A percentile compares a stretch with the other conserved stretches of the same genome.
phyloP scores from a whole-genome alignment of 2,329 filamentous ascomycete genomes.

The Coniochaeta sp. region DNA sequence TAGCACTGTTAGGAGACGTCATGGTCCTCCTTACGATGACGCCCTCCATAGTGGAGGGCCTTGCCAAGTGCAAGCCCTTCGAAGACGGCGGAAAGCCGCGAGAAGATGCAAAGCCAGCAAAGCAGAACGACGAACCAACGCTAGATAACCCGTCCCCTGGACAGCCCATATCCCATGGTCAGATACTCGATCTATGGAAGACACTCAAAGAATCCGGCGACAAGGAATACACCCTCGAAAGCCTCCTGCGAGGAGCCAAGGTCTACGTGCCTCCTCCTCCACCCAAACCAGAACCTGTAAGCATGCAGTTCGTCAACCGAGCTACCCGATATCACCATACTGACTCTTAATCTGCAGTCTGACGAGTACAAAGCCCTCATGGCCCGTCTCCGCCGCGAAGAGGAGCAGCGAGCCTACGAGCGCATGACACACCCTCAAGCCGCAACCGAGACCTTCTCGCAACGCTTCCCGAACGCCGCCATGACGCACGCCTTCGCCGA shows the following conservation, averaged over 20 bases:
- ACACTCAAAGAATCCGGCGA: conserved; percentile 30
- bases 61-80: conserved; percentile 24
- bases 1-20: background rate
- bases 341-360: conserved; percentile 38
- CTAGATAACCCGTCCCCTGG: conserved; percentile 46
- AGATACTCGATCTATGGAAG: conserved; percentile 57
- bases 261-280: conserved; percentile 75
- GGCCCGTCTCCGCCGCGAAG: conserved; percentile 72
- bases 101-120: background rate
- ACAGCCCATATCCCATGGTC: conserved; percentile 63
- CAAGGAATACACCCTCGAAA: conserved; percentile 49
- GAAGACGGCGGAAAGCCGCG: conserved; percentile 1
- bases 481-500: conserved; percentile 40
- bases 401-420: conserved; percentile 76
- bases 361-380: conserved; percentile 82
- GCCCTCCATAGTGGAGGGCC: conserved; percentile 54
- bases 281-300: conserved; percentile 68
- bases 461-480: conserved; percentile 43
- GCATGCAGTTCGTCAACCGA: conserved; percentile 19
- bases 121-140: conserved; percentile 31
- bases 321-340: conserved; percentile 1
- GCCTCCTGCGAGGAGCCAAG: conserved; percentile 61
- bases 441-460: conserved; percentile 48
- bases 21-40: conserved; percentile 82
- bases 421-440: conserved; percentile 63